Conservation (phyloP, 257 asterid species). For the Solanum habrochaites region DNA sequence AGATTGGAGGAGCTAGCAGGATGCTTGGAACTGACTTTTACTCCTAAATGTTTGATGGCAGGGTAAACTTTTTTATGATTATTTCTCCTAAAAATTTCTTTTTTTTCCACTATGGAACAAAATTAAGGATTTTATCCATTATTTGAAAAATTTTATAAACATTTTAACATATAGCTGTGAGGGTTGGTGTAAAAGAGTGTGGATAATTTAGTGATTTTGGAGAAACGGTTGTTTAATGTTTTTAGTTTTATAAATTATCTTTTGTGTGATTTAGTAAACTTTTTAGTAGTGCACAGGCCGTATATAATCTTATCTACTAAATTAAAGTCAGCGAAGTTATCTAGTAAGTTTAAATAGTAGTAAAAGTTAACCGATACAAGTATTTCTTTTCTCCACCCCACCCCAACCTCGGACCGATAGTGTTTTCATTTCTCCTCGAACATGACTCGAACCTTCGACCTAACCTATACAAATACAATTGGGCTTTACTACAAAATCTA, state of each 20-base stretch:
- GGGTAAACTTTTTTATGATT: conserved; percentile 27
- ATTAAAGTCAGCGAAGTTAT: background rate
- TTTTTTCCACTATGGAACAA: background rate
- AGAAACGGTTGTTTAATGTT: too few species aligned
- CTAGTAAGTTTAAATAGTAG: too few species aligned
- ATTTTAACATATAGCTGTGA: background rate
- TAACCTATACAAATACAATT: background rate
- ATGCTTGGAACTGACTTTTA: conserved; percentile 68
- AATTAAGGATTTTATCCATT: background rate
- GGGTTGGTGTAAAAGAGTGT: background rate
- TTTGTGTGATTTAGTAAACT: too few species aligned
- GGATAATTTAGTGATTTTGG: too few species aligned
- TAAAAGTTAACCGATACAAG: background rate
- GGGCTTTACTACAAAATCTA: background rate
- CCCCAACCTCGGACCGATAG: background rate
- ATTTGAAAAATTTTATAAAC: background rate
- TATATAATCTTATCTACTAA: background rate
- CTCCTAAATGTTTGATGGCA: conserved; percentile 40
- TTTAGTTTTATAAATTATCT: too few species aligned
- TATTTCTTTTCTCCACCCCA: background rate
- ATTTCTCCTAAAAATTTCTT: background rate
- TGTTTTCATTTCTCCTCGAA: background rate
- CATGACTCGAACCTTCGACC: background rate
- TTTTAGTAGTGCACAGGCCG: too few species aligned
- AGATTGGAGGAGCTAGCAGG: conserved; percentile 78